phyloP scores from a whole-genome alignment of 805 yeast species.

The Yarrowia phangngaensis region DNA sequence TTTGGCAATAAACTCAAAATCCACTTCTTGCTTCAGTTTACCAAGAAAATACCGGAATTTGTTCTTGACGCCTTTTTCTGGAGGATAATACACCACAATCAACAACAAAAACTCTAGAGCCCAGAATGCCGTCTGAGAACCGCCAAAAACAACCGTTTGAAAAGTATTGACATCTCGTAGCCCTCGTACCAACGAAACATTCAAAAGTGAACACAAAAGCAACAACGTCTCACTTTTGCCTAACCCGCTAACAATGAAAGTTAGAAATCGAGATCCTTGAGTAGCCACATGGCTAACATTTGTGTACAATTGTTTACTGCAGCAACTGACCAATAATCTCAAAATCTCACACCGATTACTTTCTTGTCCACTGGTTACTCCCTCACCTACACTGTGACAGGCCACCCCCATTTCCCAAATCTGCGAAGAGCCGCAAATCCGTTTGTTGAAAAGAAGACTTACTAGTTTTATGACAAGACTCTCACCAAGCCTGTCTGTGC shows the following conservation, averaged over 20 bases:
- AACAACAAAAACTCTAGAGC: conserved; percentile 3
- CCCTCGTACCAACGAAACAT: conserved; percentile 3
- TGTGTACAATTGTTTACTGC: conserved; percentile 7
- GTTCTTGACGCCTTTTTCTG: conserved; percentile 10
- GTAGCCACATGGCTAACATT: conserved; percentile 7
- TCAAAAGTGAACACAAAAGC: conserved; percentile 16
- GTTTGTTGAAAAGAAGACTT: conserved; percentile 3
- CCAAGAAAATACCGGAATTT: conserved; percentile 20
- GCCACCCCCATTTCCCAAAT: conserved; percentile 26
- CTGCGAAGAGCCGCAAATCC: conserved; percentile 2
- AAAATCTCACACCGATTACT: conserved; percentile 13
- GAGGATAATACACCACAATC: conserved; percentile 16
- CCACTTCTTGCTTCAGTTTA: conserved; percentile 19
- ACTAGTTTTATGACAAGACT: conserved; percentile 11
- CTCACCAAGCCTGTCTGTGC: conserved; percentile 15
- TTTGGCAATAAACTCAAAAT: conserved; percentile 19
- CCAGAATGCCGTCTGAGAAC: conserved; percentile 18
- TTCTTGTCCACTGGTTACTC: conserved; percentile 1
- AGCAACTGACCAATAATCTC: conserved; percentile 2
- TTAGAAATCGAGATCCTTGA: conserved; percentile 9
- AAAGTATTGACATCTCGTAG: conserved; percentile 9
- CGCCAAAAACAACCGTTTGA: conserved; percentile 4
- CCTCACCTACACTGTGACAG: conserved; percentile 3
- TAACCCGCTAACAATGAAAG: conserved; percentile 3
- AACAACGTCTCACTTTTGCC: conserved; percentile 1